Conservation (phyloP, 2,329 filamentous ascomycete genomes). For the Colletotrichum sublineola region DNA sequence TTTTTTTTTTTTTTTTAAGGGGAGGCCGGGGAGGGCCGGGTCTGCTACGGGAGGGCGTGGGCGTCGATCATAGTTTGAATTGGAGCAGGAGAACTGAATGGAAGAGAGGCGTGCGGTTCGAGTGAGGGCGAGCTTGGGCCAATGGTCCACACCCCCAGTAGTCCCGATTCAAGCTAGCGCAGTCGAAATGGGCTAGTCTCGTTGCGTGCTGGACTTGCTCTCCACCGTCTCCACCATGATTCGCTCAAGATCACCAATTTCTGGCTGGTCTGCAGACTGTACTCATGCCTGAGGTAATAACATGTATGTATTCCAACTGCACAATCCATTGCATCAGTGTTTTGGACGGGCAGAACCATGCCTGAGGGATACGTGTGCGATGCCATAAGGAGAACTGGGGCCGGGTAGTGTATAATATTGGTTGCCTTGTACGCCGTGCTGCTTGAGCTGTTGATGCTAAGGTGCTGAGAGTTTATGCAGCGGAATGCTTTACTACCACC, state of each 20-base stretch:
- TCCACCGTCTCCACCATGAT: constrained; percentile 18
- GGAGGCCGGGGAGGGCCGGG: constrained; percentile 31
- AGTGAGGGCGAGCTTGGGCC: constrained; percentile 7
- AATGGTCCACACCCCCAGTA: not conserved
- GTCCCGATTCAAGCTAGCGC: constrained; percentile 4
- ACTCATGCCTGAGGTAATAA: constrained; percentile 37
- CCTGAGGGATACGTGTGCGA: not conserved
- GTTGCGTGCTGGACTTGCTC: constrained; percentile 18
- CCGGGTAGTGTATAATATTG: not conserved
- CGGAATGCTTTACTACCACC: not conserved
- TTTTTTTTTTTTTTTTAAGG: not conserved
- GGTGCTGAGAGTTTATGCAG: not conserved
- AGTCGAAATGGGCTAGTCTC: constrained; percentile 5
- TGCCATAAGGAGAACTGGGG: not conserved
- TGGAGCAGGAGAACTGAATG: constrained; percentile 19
- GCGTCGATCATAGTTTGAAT: constrained; percentile 40
- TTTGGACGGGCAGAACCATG: constrained; percentile 15
- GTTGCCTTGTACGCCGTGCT: constrained; percentile 23
- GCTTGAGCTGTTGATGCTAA: constrained; percentile 1
- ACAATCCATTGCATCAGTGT: constrained; percentile 38
- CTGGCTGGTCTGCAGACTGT: constrained; percentile 28
- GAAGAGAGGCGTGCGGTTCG: constrained; percentile 6
- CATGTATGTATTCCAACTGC: constrained; percentile 1
- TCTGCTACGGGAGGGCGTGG: constrained; percentile 35
- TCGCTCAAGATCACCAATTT: constrained; percentile 10